Evolutionary conservation across 768 basidiomycete genomes (phyloP).

Genomic region (Nevesoporus exiguus): DNA sequence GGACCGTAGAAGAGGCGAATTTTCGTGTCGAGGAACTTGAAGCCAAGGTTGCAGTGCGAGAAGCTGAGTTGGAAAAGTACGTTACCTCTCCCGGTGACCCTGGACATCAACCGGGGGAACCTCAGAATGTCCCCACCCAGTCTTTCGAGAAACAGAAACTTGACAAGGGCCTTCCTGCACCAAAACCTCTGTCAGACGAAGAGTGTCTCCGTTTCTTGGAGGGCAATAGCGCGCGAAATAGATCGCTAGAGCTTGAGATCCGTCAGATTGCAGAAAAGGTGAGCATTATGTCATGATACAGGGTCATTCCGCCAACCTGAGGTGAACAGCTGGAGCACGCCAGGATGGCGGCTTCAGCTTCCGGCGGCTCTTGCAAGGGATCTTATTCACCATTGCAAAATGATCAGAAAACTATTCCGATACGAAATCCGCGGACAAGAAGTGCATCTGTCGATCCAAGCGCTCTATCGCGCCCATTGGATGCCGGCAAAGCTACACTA

Average conservation of each 20-base stretch:
- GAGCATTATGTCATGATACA: conserved; percentile 2
- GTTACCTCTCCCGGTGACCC: conserved; percentile 13
- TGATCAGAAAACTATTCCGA: neutral
- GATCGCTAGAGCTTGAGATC: conserved; percentile 44
- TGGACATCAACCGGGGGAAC: neutral
- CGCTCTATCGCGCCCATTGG: conserved; percentile 6
- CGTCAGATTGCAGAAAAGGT: conserved; percentile 37
- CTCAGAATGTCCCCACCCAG: neutral
- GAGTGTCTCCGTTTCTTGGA: conserved; percentile 41
- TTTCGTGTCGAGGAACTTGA: conserved; percentile 43
- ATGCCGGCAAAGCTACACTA: neutral
- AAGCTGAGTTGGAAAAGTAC: conserved; percentile 48
- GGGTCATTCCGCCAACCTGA: neutral
- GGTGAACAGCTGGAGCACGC: conserved; percentile 23
- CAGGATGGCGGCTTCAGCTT: conserved; percentile 4
- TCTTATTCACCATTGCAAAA: neutral
- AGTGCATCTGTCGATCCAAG: conserved; percentile 23
- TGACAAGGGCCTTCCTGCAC: conserved; percentile 7
- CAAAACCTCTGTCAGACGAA: conserved; percentile 32
- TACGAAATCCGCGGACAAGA: conserved; percentile 13
- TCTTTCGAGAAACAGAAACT: neutral
- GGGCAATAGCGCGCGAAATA: conserved; percentile 38
- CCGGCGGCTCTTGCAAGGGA: neutral
- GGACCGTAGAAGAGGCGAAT: conserved; percentile 39
- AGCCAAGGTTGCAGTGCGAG: conserved; percentile 55